A percentile compares a stretch with the other conserved stretches of the same genome.
Evolutionary conservation across 2,329 filamentous ascomycete genomes (phyloP).

Genomic region (Bimuria novae-zelandiae): DNA sequence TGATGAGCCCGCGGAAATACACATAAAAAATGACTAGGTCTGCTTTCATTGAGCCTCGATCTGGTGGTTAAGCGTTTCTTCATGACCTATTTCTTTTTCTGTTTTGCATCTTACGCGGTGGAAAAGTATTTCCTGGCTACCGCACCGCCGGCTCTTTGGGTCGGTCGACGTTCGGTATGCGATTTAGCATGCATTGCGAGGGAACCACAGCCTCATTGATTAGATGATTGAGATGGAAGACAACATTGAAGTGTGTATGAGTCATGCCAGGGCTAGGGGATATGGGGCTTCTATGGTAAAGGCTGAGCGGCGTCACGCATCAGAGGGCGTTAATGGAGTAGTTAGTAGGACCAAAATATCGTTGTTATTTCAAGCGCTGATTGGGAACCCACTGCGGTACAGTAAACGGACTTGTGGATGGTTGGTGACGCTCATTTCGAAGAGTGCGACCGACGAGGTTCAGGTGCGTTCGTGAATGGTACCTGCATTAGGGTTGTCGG

Average conservation of each 20-base stretch:
- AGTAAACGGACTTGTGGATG: too few species aligned
- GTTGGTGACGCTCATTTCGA: too few species aligned
- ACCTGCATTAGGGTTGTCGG: neutral
- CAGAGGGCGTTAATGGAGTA: neutral
- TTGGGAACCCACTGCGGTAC: too few species aligned
- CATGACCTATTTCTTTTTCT: neutral
- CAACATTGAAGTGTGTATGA: neutral
- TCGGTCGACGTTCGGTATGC: neutral
- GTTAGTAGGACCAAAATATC: neutral
- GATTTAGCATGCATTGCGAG: neutral
- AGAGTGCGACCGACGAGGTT: too few species aligned
- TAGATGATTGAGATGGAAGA: neutral
- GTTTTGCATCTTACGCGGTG: neutral
- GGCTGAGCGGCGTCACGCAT: constrained; percentile 3
- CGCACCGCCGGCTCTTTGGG: neutral
- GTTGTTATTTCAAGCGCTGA: neutral
- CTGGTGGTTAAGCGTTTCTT: too few species aligned
- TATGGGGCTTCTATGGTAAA: too few species aligned
- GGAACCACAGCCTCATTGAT: neutral
- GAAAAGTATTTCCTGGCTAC: neutral
- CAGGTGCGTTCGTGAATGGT: neutral
- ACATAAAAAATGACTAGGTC: constrained; percentile 15
- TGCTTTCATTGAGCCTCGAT: too few species aligned
- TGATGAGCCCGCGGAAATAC: constrained; percentile 30
- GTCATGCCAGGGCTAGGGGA: too few species aligned